These are phyloP conservation scores for Allium cepa DNA, from an alignment of 106 monocot species.

Conservation along the genomic window DNA sequence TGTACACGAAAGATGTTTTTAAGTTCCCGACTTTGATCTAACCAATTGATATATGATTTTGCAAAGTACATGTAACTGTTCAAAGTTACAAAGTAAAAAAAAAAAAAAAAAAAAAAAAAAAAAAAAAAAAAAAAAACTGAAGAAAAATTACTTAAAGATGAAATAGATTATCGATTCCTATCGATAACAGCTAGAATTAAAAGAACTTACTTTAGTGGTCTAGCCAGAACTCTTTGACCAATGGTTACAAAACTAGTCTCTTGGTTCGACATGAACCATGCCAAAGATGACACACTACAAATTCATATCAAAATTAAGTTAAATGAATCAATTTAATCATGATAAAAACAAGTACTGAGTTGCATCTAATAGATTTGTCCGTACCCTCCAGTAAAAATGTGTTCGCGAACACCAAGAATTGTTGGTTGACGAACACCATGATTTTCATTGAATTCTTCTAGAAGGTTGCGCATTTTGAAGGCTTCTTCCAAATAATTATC, in stretches of 20 bases:
- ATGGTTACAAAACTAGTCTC: slow-evolving; percentile 98
- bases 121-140: too few relatives aligned
- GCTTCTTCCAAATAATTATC: slow-evolving; percentile 98
- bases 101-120: too few relatives aligned
- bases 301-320: background rate
- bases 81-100: too few relatives aligned
- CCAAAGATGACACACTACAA: slow-evolving; percentile 91
- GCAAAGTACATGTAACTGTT: too few relatives aligned
- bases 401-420: slow-evolving; percentile 96
- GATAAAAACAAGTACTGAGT: background rate
- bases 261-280: slow-evolving; percentile 97
- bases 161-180: too few relatives aligned
- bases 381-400: slow-evolving; percentile 97
- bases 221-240: slow-evolving; percentile 87
- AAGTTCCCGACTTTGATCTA: too few relatives aligned
- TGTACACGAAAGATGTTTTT: slow-evolving; percentile 14
- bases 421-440: slow-evolving; percentile 89
- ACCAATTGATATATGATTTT: too few relatives aligned
- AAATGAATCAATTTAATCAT: slow-evolving; percentile 5
- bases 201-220: slow-evolving; percentile 72
- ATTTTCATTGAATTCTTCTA: slow-evolving; percentile 95
- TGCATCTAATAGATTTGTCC: background rate
- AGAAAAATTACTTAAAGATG: too few relatives aligned
- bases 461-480: slow-evolving; percentile 93
- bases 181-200: background rate